phyloP scores from a whole-genome alignment of 129 eudicot species.

The Dittrichia graveolens region DNA sequence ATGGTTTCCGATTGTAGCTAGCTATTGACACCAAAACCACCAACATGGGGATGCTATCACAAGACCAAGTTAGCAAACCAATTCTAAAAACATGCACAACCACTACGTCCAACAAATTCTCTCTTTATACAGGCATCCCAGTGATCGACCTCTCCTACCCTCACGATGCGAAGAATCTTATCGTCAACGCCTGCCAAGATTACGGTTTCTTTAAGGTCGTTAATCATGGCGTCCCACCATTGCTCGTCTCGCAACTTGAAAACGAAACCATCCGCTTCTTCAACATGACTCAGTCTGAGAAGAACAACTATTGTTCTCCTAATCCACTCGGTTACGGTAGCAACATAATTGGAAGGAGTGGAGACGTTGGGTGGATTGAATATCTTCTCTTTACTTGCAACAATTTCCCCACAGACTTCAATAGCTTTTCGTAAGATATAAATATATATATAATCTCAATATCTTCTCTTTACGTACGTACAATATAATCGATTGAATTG shows the following conservation, averaged over 20 bases:
- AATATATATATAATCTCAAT: no score
- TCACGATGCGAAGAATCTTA: slow-evolving; percentile 33
- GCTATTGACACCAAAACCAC: slow-evolving; percentile 26
- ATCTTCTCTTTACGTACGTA: no score
- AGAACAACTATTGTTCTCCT: slow-evolving; percentile 43
- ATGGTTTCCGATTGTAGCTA: neutral
- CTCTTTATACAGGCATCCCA: slow-evolving; percentile 38
- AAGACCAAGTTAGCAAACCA: slow-evolving; percentile 22
- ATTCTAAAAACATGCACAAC: slow-evolving; percentile 35
- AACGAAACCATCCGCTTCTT: slow-evolving; percentile 50
- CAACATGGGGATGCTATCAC: slow-evolving; percentile 55
- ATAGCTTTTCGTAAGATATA: slow-evolving; percentile 43
- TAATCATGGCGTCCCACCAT: slow-evolving; percentile 54
- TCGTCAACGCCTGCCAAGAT: slow-evolving; percentile 60
- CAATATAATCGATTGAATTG: no score
- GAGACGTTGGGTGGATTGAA: slow-evolving; percentile 65
- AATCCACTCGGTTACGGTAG: slow-evolving; percentile 53
- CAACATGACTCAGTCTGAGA: slow-evolving; percentile 37
- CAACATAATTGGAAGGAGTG: slow-evolving; percentile 56
- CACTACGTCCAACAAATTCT: neutral
- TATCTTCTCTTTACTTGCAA: slow-evolving; percentile 55
- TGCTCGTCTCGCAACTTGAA: slow-evolving; percentile 38
- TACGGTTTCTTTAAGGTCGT: slow-evolving; percentile 62
- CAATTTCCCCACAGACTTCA: slow-evolving; percentile 23
- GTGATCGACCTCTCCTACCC: slow-evolving; percentile 50